Conservation (phyloP, 208 protist genomes). For the Leishmania lainsoni region DNA sequence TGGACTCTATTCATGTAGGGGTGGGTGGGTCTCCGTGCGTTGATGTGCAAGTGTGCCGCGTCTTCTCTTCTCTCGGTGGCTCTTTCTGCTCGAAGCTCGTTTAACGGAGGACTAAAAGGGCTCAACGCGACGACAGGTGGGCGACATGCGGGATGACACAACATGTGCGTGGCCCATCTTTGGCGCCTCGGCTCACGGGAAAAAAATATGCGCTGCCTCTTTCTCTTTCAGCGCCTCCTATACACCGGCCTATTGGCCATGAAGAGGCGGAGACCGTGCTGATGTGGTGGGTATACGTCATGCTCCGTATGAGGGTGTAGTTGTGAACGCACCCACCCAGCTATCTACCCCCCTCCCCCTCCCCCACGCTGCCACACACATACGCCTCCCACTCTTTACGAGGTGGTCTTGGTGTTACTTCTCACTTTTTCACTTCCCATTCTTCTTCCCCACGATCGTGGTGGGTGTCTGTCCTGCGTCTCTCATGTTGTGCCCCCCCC, state of each 20-base stretch:
- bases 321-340: no score
- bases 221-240: no score
- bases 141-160: no score
- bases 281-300: no score
- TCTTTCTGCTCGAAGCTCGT: background rate
- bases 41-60: no score
- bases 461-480: background rate
- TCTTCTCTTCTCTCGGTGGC: constrained; percentile 6
- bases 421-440: background rate
- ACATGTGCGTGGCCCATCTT: no score
- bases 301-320: no score
- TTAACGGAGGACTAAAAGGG: background rate
- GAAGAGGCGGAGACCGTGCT: no score
- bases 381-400: background rate
- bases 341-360: no score
- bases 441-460: background rate
- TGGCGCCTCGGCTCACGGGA: no score
- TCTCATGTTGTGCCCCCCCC: background rate
- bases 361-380: background rate
- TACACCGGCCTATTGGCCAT: no score
- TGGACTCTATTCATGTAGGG: background rate
- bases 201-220: no score
- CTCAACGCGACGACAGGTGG: background rate
- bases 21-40: background rate
- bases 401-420: background rate